Conservation (phyloP, 257 asterid genomes). For the Penstemon eatonii region DNA sequence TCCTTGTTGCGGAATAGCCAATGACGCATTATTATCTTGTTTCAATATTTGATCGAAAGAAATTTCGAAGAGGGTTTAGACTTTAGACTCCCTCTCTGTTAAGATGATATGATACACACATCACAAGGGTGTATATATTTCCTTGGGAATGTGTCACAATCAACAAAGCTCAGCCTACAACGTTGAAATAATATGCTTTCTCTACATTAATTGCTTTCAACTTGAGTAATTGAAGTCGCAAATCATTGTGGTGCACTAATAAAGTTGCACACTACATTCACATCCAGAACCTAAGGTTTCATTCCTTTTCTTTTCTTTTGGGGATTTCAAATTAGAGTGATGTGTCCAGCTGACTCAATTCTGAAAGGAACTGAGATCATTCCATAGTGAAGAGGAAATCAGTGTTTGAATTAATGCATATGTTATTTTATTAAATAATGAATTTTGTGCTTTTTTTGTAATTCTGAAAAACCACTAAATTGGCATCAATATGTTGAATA, state of each 20-base stretch:
- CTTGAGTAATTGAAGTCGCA: slow-evolving; percentile 3
- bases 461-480: slow-evolving; percentile 8
- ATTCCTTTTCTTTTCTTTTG: not conserved
- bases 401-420: slow-evolving; percentile 8
- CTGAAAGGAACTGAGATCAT: slow-evolving; percentile 2
- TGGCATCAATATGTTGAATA: slow-evolving; percentile 7
- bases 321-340: not conserved
- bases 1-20: not conserved
- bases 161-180: not conserved
- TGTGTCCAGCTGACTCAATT: not conserved
- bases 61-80: slow-evolving; percentile 1
- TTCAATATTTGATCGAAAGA: not conserved
- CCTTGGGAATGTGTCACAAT: not conserved
- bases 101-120: not conserved
- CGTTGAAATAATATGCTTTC: slow-evolving; percentile 13
- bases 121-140: not conserved
- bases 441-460: slow-evolving; percentile 3
- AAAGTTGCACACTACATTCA: slow-evolving; percentile 10
- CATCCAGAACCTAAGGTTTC: slow-evolving; percentile 6
- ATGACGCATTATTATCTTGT: slow-evolving; percentile 17
- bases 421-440: slow-evolving; percentile 7
- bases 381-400: slow-evolving; percentile 15
- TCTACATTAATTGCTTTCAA: not conserved
- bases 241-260: not conserved
- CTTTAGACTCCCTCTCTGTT: not conserved